A percentile compares a stretch with the other conserved stretches of the same genome.
phyloP scores from a whole-genome alignment of 345 rosid species.

The Dimocarpus longan region DNA sequence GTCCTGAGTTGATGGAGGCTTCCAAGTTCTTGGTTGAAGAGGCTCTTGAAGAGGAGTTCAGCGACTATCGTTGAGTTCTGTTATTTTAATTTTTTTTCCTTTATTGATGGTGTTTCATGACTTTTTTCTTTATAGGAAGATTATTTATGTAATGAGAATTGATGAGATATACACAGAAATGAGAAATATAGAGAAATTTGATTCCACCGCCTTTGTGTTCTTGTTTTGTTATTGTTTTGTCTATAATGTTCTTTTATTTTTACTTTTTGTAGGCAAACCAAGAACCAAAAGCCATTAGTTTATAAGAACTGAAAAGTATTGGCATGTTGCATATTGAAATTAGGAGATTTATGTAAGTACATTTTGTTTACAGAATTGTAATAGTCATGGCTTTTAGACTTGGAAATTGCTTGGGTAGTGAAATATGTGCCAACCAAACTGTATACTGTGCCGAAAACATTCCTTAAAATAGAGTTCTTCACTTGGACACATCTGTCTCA shows the following conservation, averaged over 20 bases:
- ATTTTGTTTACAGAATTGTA: no score
- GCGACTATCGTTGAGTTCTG: conserved; percentile 14
- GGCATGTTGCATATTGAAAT: no score
- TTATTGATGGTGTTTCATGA: neutral
- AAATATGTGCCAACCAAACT: no score
- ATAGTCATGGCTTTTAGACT: no score
- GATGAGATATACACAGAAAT: conserved; percentile 7
- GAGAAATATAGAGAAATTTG: conserved; percentile 1
- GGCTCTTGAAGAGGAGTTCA: conserved; percentile 57
- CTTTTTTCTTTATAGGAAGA: neutral
- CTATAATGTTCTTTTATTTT: neutral
- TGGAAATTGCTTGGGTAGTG: no score
- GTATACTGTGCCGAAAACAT: no score
- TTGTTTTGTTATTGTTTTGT: neutral
- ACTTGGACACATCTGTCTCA: no score
- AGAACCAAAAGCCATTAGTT: neutral
- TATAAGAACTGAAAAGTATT: no score
- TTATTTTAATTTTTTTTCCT: neutral
- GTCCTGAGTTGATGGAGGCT: conserved; percentile 85
- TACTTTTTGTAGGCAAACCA: neutral
- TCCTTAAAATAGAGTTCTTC: no score
- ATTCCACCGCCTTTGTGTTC: neutral
- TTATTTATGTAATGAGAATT: conserved; percentile 3
- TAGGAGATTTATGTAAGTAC: no score
- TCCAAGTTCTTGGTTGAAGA: conserved; percentile 62